Evolutionary conservation across 352 stramenopile genomes (phyloP), one percentile per base, ranked within the genome.

Genomic region (Peronospora tabacina): DNA sequence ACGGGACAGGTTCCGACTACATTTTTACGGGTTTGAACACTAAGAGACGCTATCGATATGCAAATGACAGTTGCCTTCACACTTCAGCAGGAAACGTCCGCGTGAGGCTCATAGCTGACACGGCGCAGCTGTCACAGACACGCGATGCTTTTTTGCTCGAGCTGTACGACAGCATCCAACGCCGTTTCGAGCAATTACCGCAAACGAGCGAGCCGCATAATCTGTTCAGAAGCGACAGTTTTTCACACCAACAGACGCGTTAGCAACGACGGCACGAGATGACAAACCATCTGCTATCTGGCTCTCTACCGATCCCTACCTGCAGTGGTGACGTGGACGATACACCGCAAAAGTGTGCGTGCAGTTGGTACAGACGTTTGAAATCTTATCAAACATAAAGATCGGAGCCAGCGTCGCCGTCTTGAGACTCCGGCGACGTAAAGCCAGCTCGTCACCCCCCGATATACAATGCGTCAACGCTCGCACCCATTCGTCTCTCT

Each of bases 351-450:
- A 93, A 41, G 68, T 85, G 48, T 89, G 77, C 33, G 66, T 73
- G 55, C 82, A 93, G 38, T 91, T 85, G 43, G 78, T 90, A 59
- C 82, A 93, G 12, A 88, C 78, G 49, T 85, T 89, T 33, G 81
- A 91, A 44, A 87, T 66, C 55, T 88, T 88, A 69, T 89, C 73
- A 44, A 90, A 92, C 68, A 92, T 87, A 54, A 89, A 85, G 59
- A 93, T 85, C n/a, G 82, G 79, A 13, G 82, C 82, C 37, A 87
- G 63, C 30, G 71, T 80, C 44, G 82, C 70, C 54, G 72, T 77
- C 54, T 84, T 86, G 55, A 93, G 63, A 37, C 75, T 85, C 3
- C 70, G 64, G 19, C 82, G 76, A 7, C 75, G 72, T 61, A 90
- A 63, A 39, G 81, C 76, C 37, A 74, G 50, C 49, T 72, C 62